Evolutionary conservation across 2,329 filamentous ascomycete species (phyloP).

Genomic region (Claviceps sp.): DNA sequence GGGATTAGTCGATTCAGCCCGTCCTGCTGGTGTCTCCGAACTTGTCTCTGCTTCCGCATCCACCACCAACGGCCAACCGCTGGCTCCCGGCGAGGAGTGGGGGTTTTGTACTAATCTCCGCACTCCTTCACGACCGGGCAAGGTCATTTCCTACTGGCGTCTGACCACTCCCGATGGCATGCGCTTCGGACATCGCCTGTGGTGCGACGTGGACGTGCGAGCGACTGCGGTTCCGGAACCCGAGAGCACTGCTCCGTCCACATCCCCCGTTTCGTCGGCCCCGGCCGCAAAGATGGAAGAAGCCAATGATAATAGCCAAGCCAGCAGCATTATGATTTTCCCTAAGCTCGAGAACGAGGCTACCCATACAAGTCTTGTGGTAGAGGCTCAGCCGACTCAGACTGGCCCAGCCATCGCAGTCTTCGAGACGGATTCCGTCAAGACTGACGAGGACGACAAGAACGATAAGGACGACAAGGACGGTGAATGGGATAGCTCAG

Average conservation of each 20-base stretch:
- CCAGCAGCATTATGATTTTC: conserved; percentile 76
- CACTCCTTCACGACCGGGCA: conserved; percentile 62
- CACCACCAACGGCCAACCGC: conserved; percentile 54
- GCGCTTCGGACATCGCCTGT: conserved; percentile 85
- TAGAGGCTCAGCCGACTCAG: conserved; percentile 40
- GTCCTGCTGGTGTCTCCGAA: conserved; percentile 64
- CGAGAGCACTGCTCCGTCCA: conserved; percentile 13
- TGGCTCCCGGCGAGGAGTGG: conserved; percentile 61
- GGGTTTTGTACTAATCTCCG: conserved; percentile 77
- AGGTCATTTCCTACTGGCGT: conserved; percentile 91
- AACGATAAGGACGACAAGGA: conserved; percentile 34
- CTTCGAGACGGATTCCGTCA: conserved; percentile 33
- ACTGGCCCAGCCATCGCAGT: conserved; percentile 39
- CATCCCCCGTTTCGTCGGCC: neutral
- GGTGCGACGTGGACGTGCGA: conserved; percentile 79
- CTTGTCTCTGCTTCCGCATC: conserved; percentile 72
- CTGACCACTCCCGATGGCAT: conserved; percentile 67
- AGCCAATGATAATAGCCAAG: conserved; percentile 11
- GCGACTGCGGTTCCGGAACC: conserved; percentile 13
- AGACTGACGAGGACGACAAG: conserved; percentile 29
- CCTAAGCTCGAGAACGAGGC: conserved; percentile 93
- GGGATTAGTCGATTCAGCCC: conserved; percentile 73
- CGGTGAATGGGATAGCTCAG: conserved; percentile 50
- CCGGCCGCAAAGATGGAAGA: conserved; percentile 16
- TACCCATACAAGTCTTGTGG: conserved; percentile 64